Conservation (phyloP, 768 basidiomycete species). For the Lactarius indigo region DNA sequence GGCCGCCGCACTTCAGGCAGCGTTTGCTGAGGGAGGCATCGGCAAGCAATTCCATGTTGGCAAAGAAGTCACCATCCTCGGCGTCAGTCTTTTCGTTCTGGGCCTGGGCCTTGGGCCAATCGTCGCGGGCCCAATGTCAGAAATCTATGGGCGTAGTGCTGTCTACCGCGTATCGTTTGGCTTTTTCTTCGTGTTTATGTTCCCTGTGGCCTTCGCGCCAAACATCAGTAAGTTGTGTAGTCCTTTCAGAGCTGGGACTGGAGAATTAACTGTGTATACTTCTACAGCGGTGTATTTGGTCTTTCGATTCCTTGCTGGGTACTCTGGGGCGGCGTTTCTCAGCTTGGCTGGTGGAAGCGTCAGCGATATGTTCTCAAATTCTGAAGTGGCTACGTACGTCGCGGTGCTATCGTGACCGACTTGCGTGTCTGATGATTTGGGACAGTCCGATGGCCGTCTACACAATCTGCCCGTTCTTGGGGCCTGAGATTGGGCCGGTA, state of each 20-base stretch:
- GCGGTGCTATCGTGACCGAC: neutral
- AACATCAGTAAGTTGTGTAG: constrained; percentile 47
- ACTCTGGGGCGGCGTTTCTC: constrained; percentile 54
- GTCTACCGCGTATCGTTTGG: constrained; percentile 62
- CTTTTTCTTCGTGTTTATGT: constrained; percentile 59
- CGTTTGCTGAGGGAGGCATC: constrained; percentile 39
- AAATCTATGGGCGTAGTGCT: constrained; percentile 58
- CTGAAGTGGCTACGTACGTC: constrained; percentile 56
- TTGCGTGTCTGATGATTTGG: neutral
- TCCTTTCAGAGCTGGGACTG: neutral
- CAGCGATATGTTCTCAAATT: constrained; percentile 53
- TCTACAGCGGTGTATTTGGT: constrained; percentile 51
- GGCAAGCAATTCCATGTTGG: constrained; percentile 37
- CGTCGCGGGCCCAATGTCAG: constrained; percentile 40
- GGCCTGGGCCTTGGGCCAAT: constrained; percentile 34
- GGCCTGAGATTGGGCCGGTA: constrained; percentile 55
- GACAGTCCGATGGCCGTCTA: constrained; percentile 55
- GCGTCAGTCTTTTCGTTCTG: constrained; percentile 39
- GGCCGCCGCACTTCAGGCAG: constrained; percentile 29
- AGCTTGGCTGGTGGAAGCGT: constrained; percentile 61
- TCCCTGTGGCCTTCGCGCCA: constrained; percentile 71
- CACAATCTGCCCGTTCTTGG: constrained; percentile 52
- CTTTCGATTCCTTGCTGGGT: constrained; percentile 56
- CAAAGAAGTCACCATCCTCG: constrained; percentile 39
- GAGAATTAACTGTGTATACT: constrained; percentile 25